These are phyloP conservation scores for Laetiporus sulphureus DNA, from an alignment of 1,284 basidiomycete genomes.

Conservation along the genomic window DNA sequence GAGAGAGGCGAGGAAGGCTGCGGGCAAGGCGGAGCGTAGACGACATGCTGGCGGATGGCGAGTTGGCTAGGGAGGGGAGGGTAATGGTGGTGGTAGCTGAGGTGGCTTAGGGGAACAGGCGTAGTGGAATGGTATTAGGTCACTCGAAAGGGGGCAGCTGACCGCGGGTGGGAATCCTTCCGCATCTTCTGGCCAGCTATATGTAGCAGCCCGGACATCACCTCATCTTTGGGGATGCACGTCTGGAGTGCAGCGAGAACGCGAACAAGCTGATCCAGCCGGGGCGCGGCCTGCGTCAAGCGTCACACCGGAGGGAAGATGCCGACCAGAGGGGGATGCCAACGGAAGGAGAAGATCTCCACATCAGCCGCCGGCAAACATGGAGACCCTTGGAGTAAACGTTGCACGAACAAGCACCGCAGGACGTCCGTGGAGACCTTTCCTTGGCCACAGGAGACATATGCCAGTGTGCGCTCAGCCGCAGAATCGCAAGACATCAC, in stretches of 20 bases:
- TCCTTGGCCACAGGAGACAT: no score
- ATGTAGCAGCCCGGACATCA: conserved; percentile 1
- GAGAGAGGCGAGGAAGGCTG: neutral
- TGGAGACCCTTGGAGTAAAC: no score
- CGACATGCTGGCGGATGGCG: no score
- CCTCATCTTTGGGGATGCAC: conserved; percentile 1
- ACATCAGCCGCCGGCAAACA: no score
- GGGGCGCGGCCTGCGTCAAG: conserved; percentile 1
- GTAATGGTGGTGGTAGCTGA: neutral
- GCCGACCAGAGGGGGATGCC: no score
- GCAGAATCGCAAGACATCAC: no score
- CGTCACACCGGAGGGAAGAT: neutral
- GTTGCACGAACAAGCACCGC: no score
- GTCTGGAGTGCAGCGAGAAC: conserved; percentile 5
- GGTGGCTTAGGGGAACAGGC: neutral
- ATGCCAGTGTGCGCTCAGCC: no score
- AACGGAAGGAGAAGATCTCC: no score
- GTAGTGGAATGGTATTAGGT: neutral
- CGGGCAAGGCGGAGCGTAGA: no score
- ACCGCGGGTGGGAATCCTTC: neutral
- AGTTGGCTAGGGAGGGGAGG: neutral
- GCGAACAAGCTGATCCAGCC: conserved; percentile 4
- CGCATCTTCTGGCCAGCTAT: conserved; percentile 3
- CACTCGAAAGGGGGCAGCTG: conserved; percentile 1
- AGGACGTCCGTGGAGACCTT: no score